Conservation (phyloP, 768 basidiomycete species). For the Pleurotus djamor region DNA sequence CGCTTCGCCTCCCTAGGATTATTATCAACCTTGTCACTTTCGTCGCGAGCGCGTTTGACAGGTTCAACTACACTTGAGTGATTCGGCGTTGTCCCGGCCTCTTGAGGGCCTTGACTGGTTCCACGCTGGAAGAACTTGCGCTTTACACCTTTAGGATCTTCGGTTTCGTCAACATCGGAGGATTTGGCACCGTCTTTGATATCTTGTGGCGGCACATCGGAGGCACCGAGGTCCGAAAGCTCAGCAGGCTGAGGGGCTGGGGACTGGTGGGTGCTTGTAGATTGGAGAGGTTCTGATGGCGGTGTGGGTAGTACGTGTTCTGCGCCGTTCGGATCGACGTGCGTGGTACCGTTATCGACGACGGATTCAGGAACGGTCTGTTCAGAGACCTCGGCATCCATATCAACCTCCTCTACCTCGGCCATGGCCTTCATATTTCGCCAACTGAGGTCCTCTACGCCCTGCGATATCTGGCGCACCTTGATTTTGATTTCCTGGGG, state of each 20-base stretch:
- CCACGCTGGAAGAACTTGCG: constrained; percentile 70
- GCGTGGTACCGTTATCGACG: constrained; percentile 1
- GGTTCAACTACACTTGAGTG: constrained; percentile 29
- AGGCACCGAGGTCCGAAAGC: constrained; percentile 6
- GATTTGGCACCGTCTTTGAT: constrained; percentile 10
- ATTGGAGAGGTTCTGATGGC: neutral
- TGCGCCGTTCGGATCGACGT: neutral
- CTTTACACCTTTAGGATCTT: constrained; percentile 63
- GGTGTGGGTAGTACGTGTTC: neutral
- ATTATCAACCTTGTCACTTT: constrained; percentile 57
- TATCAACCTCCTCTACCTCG: constrained; percentile 25
- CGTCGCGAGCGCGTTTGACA: constrained; percentile 61
- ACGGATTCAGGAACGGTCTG: constrained; percentile 3
- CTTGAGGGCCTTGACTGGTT: constrained; percentile 56
- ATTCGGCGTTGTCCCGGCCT: constrained; percentile 12
- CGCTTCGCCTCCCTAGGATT: constrained; percentile 61
- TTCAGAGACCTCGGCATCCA: constrained; percentile 6
- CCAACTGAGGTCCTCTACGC: constrained; percentile 79
- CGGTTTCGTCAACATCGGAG: constrained; percentile 44
- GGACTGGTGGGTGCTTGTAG: neutral
- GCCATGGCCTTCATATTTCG: constrained; percentile 39
- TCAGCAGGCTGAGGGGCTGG: constrained; percentile 7
- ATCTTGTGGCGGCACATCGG: constrained; percentile 6
- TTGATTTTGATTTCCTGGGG: constrained; percentile 71
- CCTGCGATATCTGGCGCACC: constrained; percentile 75